Evolutionary conservation across 2,329 filamentous ascomycete genomes (phyloP).

Genomic region (Ceratocystis ficicola): DNA sequence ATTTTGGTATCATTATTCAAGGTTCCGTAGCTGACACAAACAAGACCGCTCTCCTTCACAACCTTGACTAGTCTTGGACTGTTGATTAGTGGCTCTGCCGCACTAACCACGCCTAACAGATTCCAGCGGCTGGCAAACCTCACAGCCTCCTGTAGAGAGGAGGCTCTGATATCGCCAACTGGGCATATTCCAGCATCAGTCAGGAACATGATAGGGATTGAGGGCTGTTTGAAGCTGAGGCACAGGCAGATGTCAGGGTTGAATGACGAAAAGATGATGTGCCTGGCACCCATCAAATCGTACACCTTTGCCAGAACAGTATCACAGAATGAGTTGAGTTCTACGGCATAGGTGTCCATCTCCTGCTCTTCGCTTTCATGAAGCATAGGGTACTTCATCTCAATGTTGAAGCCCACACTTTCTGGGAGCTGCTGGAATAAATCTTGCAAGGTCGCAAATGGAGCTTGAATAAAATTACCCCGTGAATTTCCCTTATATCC

Average conservation of each 20-base stretch:
- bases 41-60: constrained; percentile 84
- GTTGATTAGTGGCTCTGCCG: constrained; percentile 78
- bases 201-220: constrained; percentile 88
- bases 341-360: constrained; percentile 92
- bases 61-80: constrained; percentile 81
- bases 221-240: constrained; percentile 92
- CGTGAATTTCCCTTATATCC: constrained; percentile 93
- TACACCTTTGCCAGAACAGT: constrained; percentile 85
- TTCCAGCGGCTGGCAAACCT: constrained; percentile 94
- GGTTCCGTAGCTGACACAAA: constrained; percentile 89
- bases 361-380: constrained; percentile 89
- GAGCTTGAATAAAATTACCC: constrained; percentile 87
- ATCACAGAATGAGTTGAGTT: constrained; percentile 93
- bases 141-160: constrained; percentile 86
- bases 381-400: constrained; percentile 98
- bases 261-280: constrained; percentile 94
- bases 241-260: constrained; percentile 94
- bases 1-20: constrained; percentile 79
- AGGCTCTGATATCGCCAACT: constrained; percentile 81
- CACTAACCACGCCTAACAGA: constrained; percentile 75
- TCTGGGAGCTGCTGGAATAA: constrained; percentile 76
- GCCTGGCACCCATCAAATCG: constrained; percentile 65
- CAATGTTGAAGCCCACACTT: constrained; percentile 89
- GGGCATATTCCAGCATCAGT: constrained; percentile 72
- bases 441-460: constrained; percentile 89